Percentiles rank a stretch among this genome's conserved stretches.
Evolutionary conservation across 225 moss, liverwort and hornwort genomes (phyloP).

Genomic region (Polytrichum commune): DNA sequence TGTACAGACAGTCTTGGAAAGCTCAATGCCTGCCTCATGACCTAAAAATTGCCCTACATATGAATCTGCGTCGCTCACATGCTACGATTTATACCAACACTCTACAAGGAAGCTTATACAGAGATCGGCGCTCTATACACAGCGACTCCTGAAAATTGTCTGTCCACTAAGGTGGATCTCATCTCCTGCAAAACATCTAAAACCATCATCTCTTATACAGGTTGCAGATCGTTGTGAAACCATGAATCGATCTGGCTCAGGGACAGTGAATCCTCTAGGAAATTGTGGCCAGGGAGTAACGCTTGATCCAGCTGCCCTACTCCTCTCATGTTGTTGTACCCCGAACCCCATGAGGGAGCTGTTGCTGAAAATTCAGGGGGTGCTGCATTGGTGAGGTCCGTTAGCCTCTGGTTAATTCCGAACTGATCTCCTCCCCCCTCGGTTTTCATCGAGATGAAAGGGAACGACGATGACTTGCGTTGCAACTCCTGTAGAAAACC

Average conservation of each 20-base stretch:
- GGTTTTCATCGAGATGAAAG: constrained; percentile 2
- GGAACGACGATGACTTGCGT: background rate
- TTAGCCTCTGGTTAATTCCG: background rate
- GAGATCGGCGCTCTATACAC: background rate
- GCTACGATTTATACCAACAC: background rate
- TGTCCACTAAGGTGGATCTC: background rate
- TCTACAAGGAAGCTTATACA: background rate
- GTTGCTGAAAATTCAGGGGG: background rate
- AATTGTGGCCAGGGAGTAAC: background rate
- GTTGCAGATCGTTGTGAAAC: background rate
- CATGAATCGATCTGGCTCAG: constrained; percentile 11
- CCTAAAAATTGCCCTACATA: background rate
- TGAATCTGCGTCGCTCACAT: background rate
- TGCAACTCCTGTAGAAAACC: background rate
- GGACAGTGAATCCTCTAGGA: background rate
- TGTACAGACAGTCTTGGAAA: constrained; percentile 1
- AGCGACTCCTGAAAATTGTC: background rate
- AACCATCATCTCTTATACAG: background rate
- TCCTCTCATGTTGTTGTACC: background rate
- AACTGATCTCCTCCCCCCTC: background rate
- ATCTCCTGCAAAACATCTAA: background rate
- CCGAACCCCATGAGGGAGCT: background rate
- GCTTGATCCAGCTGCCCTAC: background rate
- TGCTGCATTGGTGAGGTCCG: too few relatives aligned
- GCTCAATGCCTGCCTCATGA: constrained; percentile 15